Evolutionary conservation across 2,329 filamentous ascomycete genomes (phyloP), one percentile per base, ranked within the genome.

Genomic region (Podosphaera leucotricha): DNA sequence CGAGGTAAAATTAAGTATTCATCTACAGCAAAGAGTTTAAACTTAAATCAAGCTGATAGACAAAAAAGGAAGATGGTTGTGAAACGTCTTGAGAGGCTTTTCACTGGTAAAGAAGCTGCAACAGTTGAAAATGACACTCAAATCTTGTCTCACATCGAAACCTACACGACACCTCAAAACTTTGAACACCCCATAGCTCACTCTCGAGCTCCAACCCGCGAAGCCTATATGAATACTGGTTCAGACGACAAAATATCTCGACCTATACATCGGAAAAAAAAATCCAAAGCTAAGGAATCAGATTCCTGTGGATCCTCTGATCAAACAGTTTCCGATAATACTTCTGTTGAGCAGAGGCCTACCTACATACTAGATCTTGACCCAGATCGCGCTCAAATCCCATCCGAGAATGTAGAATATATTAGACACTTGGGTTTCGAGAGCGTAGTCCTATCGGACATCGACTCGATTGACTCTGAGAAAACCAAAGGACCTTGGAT

Each of bases 61-160:
- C 70, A 79, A 5, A 83, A 74, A 62, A 84, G 82, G 63, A 83
- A 77, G 55, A 55, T 85, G 18, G 77, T 87, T 0, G 83, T 87
- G 2, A 70, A 73, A 44, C 70, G 80, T 2, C 59, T 92, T 5
- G 83, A 92, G 54, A 80, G 86, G 49, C 66, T 92, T 1, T 92
- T 90, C 48, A 84, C 81, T 0, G 83, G 83, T 2, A 80, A 77
- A 54, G 65, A 68, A 16, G 60, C 58, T 3, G 62, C 62, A 6
- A 43, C 47, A 2, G 22, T 46, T 7, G 49, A 46, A 2, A 43
- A 50, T 10, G 67, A 72, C 50, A 66, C 35, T 30, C 22, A 28
- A 11, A 28, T 28, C 6, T 28, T 28, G 24, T 6, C 24, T 28
- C 6, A 11, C 6, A 2, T 38, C 5, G 16, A 38, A 19, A n/a